Percentiles rank a stretch among this genome's conserved stretches.
These are phyloP conservation scores for Paralagenidium karlingii DNA, from an alignment of 352 stramenopile species.

Conservation along the genomic window DNA sequence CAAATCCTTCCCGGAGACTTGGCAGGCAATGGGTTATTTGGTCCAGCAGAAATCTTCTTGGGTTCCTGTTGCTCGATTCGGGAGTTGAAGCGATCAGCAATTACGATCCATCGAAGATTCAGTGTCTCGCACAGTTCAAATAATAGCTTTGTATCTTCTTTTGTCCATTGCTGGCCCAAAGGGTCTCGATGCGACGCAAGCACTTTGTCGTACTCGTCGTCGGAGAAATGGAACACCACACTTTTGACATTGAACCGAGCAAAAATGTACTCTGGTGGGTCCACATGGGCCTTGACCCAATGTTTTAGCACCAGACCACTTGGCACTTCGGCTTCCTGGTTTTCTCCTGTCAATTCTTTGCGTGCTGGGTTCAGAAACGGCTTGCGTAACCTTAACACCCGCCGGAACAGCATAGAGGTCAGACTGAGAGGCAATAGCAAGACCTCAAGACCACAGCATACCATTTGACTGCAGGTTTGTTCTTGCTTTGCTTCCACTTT, in stretches of 20 bases:
- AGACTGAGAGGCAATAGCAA: neutral
- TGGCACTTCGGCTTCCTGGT: constrained; percentile 3
- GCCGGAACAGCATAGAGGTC: no score
- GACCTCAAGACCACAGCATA: neutral
- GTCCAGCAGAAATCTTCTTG: neutral
- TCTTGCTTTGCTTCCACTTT: constrained; percentile 42
- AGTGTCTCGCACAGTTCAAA: constrained; percentile 34
- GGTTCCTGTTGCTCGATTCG: neutral
- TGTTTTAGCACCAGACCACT: constrained; percentile 33
- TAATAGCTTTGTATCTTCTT: constrained; percentile 44
- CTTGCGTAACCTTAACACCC: constrained; percentile 41
- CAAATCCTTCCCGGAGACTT: no score
- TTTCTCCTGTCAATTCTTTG: constrained; percentile 22
- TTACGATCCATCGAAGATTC: constrained; percentile 50
- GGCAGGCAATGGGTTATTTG: no score
- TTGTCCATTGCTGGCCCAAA: constrained; percentile 39
- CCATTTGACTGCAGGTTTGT: constrained; percentile 40
- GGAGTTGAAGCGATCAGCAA: constrained; percentile 44
- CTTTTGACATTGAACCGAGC: constrained; percentile 50
- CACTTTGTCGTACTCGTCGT: constrained; percentile 33
- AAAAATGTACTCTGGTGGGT: constrained; percentile 51
- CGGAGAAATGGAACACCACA: constrained; percentile 28
- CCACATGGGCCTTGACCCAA: constrained; percentile 47
- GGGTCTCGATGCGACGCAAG: constrained; percentile 25
- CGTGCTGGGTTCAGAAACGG: constrained; percentile 45